Conservation (phyloP, 2,329 filamentous ascomycete genomes). For the Colletotrichum paranaense region DNA sequence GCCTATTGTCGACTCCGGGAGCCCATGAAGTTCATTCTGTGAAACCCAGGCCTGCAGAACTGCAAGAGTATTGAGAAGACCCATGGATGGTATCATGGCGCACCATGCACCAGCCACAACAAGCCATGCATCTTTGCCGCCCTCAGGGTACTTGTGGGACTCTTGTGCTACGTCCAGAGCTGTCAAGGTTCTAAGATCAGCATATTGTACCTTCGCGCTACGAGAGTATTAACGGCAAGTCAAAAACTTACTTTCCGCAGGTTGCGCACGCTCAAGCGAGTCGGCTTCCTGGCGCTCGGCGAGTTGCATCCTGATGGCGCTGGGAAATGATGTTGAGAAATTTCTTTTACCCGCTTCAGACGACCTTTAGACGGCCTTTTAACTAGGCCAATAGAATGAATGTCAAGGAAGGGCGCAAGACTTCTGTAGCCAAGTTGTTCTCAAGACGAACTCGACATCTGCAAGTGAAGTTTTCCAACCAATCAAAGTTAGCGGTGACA, state of each 20-base stretch:
- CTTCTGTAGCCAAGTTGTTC: background rate
- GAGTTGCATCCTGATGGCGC: background rate
- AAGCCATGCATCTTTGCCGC: conserved; percentile 74
- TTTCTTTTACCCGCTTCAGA: background rate
- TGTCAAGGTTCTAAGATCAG: background rate
- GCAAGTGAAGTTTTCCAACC: background rate
- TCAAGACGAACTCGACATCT: background rate
- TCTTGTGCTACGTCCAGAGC: background rate
- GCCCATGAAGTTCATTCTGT: conserved; percentile 69
- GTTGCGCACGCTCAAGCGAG: background rate
- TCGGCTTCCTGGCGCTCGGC: background rate
- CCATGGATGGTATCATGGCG: conserved; percentile 72
- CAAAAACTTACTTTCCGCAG: background rate
- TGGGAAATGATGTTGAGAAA: background rate
- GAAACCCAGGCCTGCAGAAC: conserved; percentile 75
- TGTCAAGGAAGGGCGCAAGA: background rate
- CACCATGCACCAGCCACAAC: conserved; percentile 79
- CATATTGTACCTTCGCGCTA: background rate
- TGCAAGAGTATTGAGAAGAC: conserved; percentile 74
- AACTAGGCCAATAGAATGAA: background rate
- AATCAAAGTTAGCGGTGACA: background rate
- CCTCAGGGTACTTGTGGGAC: conserved; percentile 69
- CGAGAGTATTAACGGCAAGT: background rate
- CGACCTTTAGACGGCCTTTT: background rate
- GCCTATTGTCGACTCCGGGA: conserved; percentile 69